Conservation (phyloP, 139 green algal species). For the Picochlorum costavermella region DNA sequence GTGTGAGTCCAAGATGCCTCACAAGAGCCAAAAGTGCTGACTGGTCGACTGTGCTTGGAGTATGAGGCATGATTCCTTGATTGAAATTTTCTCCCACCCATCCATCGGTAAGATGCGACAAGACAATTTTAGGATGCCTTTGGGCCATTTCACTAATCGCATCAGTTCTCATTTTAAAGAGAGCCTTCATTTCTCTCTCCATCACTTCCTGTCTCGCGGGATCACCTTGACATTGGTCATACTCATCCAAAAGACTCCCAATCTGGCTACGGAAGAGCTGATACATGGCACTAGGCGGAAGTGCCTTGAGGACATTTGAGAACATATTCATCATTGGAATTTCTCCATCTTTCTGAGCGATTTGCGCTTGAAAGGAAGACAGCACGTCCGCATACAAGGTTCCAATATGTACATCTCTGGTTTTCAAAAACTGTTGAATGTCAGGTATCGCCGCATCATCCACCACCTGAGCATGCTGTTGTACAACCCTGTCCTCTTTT, state of each 20-base stretch:
- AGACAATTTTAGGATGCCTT: neutral
- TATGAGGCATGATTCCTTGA: neutral
- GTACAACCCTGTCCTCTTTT: neutral
- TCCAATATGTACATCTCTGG: neutral
- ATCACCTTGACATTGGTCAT: neutral
- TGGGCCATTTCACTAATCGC: neutral
- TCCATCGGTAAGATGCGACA: conserved; percentile 1
- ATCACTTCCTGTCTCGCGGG: neutral
- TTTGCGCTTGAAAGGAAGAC: neutral
- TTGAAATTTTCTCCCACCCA: neutral
- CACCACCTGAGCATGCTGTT: neutral
- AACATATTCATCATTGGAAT: neutral
- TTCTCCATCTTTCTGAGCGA: neutral
- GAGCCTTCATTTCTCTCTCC: neutral
- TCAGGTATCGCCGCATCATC: neutral
- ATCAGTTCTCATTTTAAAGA: neutral
- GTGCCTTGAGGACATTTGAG: neutral
- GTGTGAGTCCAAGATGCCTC: neutral
- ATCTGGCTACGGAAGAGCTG: neutral
- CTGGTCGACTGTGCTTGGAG: neutral
- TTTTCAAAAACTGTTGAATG: neutral
- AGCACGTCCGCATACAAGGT: neutral
- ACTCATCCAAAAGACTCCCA: neutral
- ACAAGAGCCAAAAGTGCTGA: neutral
- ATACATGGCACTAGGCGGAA: neutral